These are phyloP conservation scores for Pseudopediastrum boryanum DNA, from an alignment of 139 green algal genomes.

Conservation along the genomic window DNA sequence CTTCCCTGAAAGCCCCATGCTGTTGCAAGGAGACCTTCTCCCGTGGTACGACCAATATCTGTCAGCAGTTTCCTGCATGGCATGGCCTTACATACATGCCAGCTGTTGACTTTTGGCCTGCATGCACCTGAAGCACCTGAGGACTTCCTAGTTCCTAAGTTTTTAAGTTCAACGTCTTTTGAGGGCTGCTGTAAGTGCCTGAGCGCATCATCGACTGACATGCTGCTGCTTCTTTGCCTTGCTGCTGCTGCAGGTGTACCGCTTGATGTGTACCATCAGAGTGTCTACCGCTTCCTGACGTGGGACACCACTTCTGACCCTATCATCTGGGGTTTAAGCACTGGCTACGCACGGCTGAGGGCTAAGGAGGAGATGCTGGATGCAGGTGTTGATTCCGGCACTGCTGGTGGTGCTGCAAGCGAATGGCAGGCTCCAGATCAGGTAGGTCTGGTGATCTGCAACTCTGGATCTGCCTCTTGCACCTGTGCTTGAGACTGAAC, in stretches of 20 bases:
- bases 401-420: background rate
- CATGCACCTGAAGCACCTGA: background rate
- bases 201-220: background rate
- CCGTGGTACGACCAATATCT: no score
- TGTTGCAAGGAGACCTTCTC: no score
- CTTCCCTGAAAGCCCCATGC: no score
- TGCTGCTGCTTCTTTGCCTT: background rate
- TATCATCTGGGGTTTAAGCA: slow-evolving; percentile 13
- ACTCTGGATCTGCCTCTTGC: background rate
- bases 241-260: slow-evolving; percentile 15
- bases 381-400: background rate
- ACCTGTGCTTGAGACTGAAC: no score
- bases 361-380: background rate
- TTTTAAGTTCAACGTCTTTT: background rate
- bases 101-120: background rate
- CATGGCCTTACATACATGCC: background rate
- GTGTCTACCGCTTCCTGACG: slow-evolving; percentile 11
- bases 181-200: background rate
- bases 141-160: background rate
- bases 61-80: no score
- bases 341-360: slow-evolving; percentile 6
- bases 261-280: slow-evolving; percentile 27
- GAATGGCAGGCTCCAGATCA: background rate
- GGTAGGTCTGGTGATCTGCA: background rate
- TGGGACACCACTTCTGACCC: background rate